A percentile compares a stretch with the other conserved stretches of the same genome.
phyloP scores from a whole-genome alignment of 805 yeast species.

The Starmera quercuum region DNA sequence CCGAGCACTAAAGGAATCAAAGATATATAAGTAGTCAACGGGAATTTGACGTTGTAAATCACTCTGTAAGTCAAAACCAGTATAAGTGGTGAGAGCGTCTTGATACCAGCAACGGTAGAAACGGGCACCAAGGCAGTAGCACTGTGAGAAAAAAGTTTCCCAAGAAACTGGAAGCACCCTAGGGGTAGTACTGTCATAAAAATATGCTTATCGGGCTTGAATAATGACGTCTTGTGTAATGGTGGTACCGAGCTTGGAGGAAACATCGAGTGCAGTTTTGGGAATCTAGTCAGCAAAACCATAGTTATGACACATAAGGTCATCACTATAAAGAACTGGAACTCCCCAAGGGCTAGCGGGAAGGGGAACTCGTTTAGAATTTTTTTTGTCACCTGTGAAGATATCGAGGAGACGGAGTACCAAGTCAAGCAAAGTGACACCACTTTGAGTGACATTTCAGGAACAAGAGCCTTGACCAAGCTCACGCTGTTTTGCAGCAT shows the following conservation, averaged over 20 bases:
- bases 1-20: slow-evolving; percentile 45
- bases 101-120: slow-evolving; percentile 64
- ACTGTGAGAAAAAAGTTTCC: slow-evolving; percentile 52
- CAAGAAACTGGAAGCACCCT: slow-evolving; percentile 59
- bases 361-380: slow-evolving; percentile 48
- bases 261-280: slow-evolving; percentile 28
- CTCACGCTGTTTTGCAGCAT: no score
- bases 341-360: slow-evolving; percentile 59
- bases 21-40: slow-evolving; percentile 42
- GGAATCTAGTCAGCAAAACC: slow-evolving; percentile 23
- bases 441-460: slow-evolving; percentile 19
- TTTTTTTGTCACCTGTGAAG: slow-evolving; percentile 55
- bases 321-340: slow-evolving; percentile 50
- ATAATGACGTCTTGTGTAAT: slow-evolving; percentile 14
- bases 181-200: slow-evolving; percentile 49
- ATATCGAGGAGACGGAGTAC: slow-evolving; percentile 56
- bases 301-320: slow-evolving; percentile 33
- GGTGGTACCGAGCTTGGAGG: slow-evolving; percentile 51
- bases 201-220: slow-evolving; percentile 30
- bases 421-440: slow-evolving; percentile 43
- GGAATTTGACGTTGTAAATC: slow-evolving; percentile 41
- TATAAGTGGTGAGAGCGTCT: slow-evolving; percentile 58
- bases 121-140: slow-evolving; percentile 62
- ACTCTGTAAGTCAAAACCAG: slow-evolving; percentile 50
- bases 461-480: no score